Base-by-base conservation (phyloP, 495 filamentous ascomycete species). In the Penicillium cataractarum region DNA sequence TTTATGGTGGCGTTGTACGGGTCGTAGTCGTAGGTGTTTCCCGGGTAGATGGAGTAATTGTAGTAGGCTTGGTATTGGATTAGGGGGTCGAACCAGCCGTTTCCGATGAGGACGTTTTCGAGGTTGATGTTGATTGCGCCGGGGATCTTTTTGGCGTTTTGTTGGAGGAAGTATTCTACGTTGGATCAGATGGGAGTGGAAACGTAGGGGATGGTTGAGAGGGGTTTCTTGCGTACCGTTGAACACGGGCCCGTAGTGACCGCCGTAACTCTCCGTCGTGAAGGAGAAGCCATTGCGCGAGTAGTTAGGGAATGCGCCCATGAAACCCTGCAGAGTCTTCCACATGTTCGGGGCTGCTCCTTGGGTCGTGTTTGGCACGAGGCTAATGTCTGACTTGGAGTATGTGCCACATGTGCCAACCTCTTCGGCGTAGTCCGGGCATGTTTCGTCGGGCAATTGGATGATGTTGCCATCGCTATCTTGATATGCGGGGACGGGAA, bases 21-120 rank as follows among this genome's bases (percentile, higher is more conserved):
- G 6, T 72, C 66, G 54, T 82, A 86, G 66, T 86, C 82, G 61
- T 88, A 88, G 0, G 86, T 84, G 74, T 88, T 89, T 6, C 84
- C 84, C 13, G 77, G 78, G 62, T 15, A 74, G 15, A 74, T 77
- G 54, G 85, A 83, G 72, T 80, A 89, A 72, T 88, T 88, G 74
- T 88, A 88, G 67, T 86, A 88, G 0, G 86, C 84, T 64, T 83
- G 79, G 58, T 87, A 89, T 62, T 87, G 85, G 17, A 87, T 70
- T 15, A 84, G 61, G 0, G 86, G 86, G 64, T 87, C 83, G 63
- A 79, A 88, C 83, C 84, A 84, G 29, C 82, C 83, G 54, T 84
- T 85, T 48, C 80, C 77, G 37, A 89, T 88, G 57, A 85, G 63
- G 6, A 89, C 79, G 9, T 81, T 81, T 64, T 84, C 75, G 21